Evolutionary conservation across 1,139 yeast genomes (phyloP), one percentile per base, ranked within the genome.

Genomic region (Saccharomycopsis phalli): DNA sequence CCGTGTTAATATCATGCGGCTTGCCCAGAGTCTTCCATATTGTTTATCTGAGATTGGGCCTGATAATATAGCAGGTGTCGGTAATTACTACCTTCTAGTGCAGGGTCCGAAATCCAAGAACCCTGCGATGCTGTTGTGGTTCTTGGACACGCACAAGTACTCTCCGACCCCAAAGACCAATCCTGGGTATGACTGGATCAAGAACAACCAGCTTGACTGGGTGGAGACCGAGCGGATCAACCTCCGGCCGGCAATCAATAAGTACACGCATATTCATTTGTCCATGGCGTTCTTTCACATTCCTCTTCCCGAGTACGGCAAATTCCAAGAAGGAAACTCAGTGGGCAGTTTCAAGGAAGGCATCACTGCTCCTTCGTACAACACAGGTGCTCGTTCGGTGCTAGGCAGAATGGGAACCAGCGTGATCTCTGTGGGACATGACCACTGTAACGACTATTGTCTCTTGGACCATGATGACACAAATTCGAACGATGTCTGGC

Each of bases 271-370:
- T 34, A 58, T 59, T 25, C 81, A 71, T 42, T 53, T 83, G 49
- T 70, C 87, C 14, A 77, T 91, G 87, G 95, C 94, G 1, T 88
- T 88, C 53, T 81, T 87, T 68, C 97, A 91, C 56, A 87, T 91
- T 31, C 98, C 98, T 0, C 52, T 87, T 16, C 93, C 95, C 0
- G 96, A 88, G 57, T 87, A 74, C 56, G 63, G 74, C 42, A 69
- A 78, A 41, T 46, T 62, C 14, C 49, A 55, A 17, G 50, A 54
- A 8, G 52, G 51, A 28, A 69, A 66, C 68, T 52, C 62, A 25
- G 66, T 77, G 8, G 97, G 97, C 0, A 60, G 62, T 20, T 62
- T 60, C 39, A 71, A 72, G 38, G 97, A 91, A 61, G 80, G 76
- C 0, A 70, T 82, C 4, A 82, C 93, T 1, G 88, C 94, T 0